phyloP scores from a whole-genome alignment of 768 basidiomycete genomes.

The Kondoa subrosea region DNA sequence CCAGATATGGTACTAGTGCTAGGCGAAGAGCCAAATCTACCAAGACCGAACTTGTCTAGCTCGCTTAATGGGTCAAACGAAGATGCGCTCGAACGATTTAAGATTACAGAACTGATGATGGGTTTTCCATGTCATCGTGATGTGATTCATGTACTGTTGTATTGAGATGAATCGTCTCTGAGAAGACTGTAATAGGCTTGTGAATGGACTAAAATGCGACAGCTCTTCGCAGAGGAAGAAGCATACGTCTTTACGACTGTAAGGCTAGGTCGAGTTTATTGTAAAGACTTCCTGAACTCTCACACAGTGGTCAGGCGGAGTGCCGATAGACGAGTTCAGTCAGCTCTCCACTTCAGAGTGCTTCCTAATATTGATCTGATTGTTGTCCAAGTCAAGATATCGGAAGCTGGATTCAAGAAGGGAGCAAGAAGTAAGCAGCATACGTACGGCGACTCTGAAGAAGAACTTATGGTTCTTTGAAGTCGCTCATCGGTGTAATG shows the following conservation, averaged over 20 bases:
- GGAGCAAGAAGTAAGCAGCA: constrained; percentile 20
- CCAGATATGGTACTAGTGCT: not conserved
- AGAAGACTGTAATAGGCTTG: no score
- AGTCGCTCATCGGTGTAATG: constrained; percentile 23
- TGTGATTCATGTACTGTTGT: no score
- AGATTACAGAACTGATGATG: constrained; percentile 16
- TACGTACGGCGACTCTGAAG: no score
- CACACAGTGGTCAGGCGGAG: constrained; percentile 23
- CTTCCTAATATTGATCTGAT: no score
- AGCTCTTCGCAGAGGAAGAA: constrained; percentile 18
- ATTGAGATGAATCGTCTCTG: no score
- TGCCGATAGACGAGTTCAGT: constrained; percentile 22
- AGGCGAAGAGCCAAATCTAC: not conserved
- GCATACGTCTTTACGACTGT: constrained; percentile 23
- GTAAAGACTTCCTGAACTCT: no score
- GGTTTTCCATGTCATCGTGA: constrained; percentile 21
- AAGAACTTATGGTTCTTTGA: no score
- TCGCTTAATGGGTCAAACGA: constrained; percentile 11
- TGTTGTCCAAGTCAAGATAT: constrained; percentile 7
- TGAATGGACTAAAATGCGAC: constrained; percentile 22
- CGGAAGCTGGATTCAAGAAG: constrained; percentile 23
- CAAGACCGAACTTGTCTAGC: not conserved
- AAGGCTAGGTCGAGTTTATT: no score
- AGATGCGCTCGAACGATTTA: constrained; percentile 16
- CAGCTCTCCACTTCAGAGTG: not conserved